Evolutionary conservation across 164 flowering plant species (phyloP), one percentile per base, ranked within the genome.

Genomic region (Brasenia schreberi): DNA sequence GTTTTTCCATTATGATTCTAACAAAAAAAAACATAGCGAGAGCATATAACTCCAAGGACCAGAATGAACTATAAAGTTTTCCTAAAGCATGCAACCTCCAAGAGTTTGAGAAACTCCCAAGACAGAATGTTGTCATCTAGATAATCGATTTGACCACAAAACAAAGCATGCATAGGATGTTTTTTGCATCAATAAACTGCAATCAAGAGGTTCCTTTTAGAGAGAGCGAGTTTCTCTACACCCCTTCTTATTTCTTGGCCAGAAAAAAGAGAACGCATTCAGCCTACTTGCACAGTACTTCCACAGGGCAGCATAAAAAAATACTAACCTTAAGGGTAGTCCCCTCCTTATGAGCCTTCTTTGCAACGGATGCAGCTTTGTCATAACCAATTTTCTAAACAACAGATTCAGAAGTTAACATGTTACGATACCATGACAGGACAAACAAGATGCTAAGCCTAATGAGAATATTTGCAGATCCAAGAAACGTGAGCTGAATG

Each of bases 281-380:
- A 0, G 27, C 27, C 27, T 23, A 23, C 27, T 23, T 23, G 27
- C 27, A 23, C 27, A 23, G 27, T 23, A 23, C 27, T 23, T 23
- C 7, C 53, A 45, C 6, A 7, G 53, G 12, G 5, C 53, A 2
- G 53, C 53, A 45, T 6, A 60, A 60, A n/a, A 60, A 19, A 19
- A 72, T 33, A 16, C 52, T 71, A 59, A 92, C 97, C 97, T 88
- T 95, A 64, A 95, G 71, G 56, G 97, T 90, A 56, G 79, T 71
- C 71, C 97, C 97, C 73, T 89, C 97, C 75, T 92, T 92, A 82
- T 92, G 99, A 65, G 99, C 99, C 72, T 83, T 88, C 84, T 95
- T 95, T 65, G 97, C 99, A 76, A 92, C 94, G 58, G 97, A 93
- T 0, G 97, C 99, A 75, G 97, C 97, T 66, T 90, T 95, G 79